Evolutionary conservation across 148 eudicot species (phyloP), one percentile per base, ranked within the genome.

Genomic region (Vaccinium myrtillus): DNA sequence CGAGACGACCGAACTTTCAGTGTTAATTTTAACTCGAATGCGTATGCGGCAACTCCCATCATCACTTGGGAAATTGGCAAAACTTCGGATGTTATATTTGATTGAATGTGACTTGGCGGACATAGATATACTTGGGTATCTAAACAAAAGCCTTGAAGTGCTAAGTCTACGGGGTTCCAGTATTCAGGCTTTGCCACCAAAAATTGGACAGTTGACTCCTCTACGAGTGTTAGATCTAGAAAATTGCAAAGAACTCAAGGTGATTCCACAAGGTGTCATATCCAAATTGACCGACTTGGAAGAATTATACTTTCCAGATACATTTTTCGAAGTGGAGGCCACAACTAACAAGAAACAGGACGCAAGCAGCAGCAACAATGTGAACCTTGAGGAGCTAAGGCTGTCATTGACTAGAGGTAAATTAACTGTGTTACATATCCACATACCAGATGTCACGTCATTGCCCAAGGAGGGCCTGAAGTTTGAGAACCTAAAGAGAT

Each of bases 211-310:
- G 23, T 30, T 82, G 53, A 43, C 84, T 21, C 49, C 49, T 30
- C 48, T 82, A 23, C 71, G 65, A 13, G 51, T 82, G n/a, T 53
- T 82, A 27, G 84, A 82, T 70, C 61, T 82, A n/a, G 10, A 16
- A 30, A 23, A 67, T 0, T 82, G 84, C 27, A 1, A 50, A 15
- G 5, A 50, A n/a, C 76, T 82, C 59, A 25, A 16, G 13, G 23
- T 53, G 76, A 82, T 82, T 71, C 84, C 84, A 27, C 61, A 53
- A 30, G 71, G 53, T 12, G 77, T 82, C 18, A 13, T 82, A 69
- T 50, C 77, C 50, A 50, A 27, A 6, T 70, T 70, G 25, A 21
- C 21, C 9, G 7, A 9, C 19, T 39, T 82, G 21, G 84, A 82
- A 19, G 61, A 71, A 70, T 53, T 82, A 49, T 70, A 82, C 49